Evolutionary conservation across 2,329 filamentous ascomycete genomes (phyloP), one percentile per base, ranked within the genome.

Genomic region (Penicillium vulpinum): DNA sequence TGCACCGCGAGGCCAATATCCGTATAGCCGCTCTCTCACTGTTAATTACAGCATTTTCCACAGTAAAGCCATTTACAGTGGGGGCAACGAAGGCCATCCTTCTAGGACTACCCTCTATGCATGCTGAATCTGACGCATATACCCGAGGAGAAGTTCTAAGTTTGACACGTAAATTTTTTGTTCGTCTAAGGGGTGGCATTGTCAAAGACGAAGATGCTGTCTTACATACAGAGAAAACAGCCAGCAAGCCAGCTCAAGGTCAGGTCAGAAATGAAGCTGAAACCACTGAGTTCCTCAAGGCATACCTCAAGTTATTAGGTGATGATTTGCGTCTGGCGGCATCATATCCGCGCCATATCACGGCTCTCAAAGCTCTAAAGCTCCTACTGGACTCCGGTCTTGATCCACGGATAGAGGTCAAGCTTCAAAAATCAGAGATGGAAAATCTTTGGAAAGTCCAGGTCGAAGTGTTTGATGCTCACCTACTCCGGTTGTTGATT

Each of bases 291-390:
- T 96, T 96, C 66, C 64, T 95, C n/a, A 70, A 73, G 1, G 92
- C 89, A 86, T 95, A 93, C 68, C 66, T 90, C 1, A 68, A 76
- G 1, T 94, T 96, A 63, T 73, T 97, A 6, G 81, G 85, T 51
- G 77, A 79, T 36, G 92, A 97, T 66, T 77, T 99, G 22, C 83
- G 85, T 3, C 87, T 92, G 2, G 92, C 89, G 1, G 86, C 90
- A 16, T 94, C 92, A 11, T 99, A 97, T 69, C 92, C 96, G 70
- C 85, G 92, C 7, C 93, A 96, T 64, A 89, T 92, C 45, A 90
- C 89, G 2, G 86, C 91, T 2, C 74, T 97, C 5, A 91, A 88
- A 67, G 86, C 88, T 0, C 75, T 93, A 28, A 79, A 78, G 0
- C 81, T 88, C 51, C 77, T 93, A n/a, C 74, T 92, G 6, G 84